phyloP scores from a whole-genome alignment of 495 filamentous ascomycete species.

The Oleoguttula mirabilis region DNA sequence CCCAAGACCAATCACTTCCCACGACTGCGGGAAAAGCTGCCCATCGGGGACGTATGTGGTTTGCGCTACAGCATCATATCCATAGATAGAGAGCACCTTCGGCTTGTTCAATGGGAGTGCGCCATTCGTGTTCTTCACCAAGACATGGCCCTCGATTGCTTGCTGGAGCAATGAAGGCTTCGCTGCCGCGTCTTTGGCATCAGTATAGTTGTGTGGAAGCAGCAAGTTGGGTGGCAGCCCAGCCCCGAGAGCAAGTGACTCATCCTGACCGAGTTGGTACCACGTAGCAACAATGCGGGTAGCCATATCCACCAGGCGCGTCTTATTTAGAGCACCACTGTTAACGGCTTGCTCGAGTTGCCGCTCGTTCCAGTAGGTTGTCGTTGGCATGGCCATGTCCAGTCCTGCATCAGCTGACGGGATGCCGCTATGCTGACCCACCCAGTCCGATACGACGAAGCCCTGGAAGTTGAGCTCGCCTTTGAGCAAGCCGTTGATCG shows the following conservation, averaged over 20 bases:
- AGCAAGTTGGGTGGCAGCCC: constrained; percentile 49
- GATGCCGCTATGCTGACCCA: constrained; percentile 61
- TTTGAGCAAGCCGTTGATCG: constrained; percentile 22
- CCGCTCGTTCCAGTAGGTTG: constrained; percentile 52
- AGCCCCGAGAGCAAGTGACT: constrained; percentile 3
- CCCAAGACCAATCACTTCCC: constrained; percentile 7
- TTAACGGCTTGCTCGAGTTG: constrained; percentile 56
- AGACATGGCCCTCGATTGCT: constrained; percentile 50
- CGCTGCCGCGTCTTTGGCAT: constrained; percentile 18
- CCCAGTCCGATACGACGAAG: constrained; percentile 63
- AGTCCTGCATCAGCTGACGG: constrained; percentile 60
- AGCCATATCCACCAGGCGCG: constrained; percentile 66
- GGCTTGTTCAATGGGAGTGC: constrained; percentile 51
- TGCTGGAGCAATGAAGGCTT: constrained; percentile 37
- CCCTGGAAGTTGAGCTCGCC: constrained; percentile 22
- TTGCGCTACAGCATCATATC: constrained; percentile 45
- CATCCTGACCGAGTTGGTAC: constrained; percentile 57
- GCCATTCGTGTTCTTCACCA: constrained; percentile 57
- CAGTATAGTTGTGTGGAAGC: constrained; percentile 12
- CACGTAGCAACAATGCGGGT: constrained; percentile 66
- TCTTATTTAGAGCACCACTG: constrained; percentile 60
- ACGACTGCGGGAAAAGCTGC: constrained; percentile 6
- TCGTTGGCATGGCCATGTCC: constrained; percentile 72
- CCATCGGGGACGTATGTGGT: neutral
- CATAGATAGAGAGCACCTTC: constrained; percentile 51